Conservation (phyloP, 176 grass and related monocot species). For the Aegilops bicornis region DNA sequence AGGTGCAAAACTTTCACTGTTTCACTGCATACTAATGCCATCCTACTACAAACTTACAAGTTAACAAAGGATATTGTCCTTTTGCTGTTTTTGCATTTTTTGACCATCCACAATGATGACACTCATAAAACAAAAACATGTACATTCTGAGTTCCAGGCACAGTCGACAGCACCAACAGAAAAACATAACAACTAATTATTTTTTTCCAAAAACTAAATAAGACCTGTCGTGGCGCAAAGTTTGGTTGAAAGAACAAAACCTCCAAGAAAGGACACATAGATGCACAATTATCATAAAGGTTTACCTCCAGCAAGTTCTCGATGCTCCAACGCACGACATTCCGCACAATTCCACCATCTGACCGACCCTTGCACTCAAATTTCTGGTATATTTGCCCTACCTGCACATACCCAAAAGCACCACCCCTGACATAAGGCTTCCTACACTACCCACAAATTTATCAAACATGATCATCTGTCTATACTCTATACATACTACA, state of each 20-base stretch:
- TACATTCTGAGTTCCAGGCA: background rate
- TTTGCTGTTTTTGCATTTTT: background rate
- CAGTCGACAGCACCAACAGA: background rate
- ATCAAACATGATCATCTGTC: background rate
- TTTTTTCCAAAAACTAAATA: background rate
- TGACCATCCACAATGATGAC: background rate
- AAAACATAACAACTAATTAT: background rate
- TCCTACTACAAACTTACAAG: background rate
- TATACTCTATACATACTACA: background rate
- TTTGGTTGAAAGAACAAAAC: background rate
- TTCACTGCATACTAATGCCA: background rate
- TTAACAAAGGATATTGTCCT: background rate
- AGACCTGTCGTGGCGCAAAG: background rate
- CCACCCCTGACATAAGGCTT: background rate
- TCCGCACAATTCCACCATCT: slow-evolving; percentile 67
- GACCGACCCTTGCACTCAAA: slow-evolving; percentile 80
- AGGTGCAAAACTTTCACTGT: background rate
- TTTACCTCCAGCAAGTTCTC: slow-evolving; percentile 82
- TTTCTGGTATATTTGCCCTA: slow-evolving; percentile 96
- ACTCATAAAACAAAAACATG: background rate
- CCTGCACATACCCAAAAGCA: slow-evolving; percentile 44
- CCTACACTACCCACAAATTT: background rate
- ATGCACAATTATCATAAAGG: background rate
- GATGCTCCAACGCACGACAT: slow-evolving; percentile 95
- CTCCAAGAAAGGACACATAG: background rate